Conservation (phyloP, 129 eudicot genomes). For the Lactuca saligna region DNA sequence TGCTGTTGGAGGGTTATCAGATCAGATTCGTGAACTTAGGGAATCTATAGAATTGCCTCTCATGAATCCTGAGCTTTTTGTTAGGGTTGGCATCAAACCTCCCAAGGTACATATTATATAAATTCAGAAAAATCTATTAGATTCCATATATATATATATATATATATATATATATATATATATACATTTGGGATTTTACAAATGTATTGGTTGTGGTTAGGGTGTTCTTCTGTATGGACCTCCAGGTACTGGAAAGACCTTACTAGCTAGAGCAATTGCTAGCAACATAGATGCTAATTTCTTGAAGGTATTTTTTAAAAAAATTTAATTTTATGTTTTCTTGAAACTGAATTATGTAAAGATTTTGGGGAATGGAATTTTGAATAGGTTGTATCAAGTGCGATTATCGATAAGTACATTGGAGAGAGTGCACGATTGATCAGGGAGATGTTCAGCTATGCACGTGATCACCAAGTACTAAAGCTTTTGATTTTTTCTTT, state of each 20-base stretch:
- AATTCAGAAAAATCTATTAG: too few relatives aligned
- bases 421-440: slow-evolving; percentile 99
- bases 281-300: slow-evolving; percentile 98
- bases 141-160: too few relatives aligned
- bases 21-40: slow-evolving; percentile 96
- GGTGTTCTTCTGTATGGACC: slow-evolving; percentile 99
- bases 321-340: background rate
- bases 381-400: slow-evolving; percentile 94
- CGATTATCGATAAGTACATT: slow-evolving; percentile 91
- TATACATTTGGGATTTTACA: background rate
- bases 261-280: slow-evolving; percentile 94
- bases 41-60: slow-evolving; percentile 96
- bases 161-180: too few relatives aligned
- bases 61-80: slow-evolving; percentile 96
- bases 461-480: slow-evolving; percentile 96
- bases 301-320: slow-evolving; percentile 53
- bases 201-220: slow-evolving; percentile 25
- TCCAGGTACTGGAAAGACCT: slow-evolving; percentile 98
- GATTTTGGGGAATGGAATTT: background rate
- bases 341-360: background rate
- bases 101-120: slow-evolving; percentile 72
- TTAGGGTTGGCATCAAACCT: slow-evolving; percentile 96
- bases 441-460: slow-evolving; percentile 96
- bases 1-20: slow-evolving; percentile 95
- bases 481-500: background rate